phyloP scores from a whole-genome alignment of 2,329 filamentous ascomycete genomes.

The Aspergillus fumigatiaffinis region DNA sequence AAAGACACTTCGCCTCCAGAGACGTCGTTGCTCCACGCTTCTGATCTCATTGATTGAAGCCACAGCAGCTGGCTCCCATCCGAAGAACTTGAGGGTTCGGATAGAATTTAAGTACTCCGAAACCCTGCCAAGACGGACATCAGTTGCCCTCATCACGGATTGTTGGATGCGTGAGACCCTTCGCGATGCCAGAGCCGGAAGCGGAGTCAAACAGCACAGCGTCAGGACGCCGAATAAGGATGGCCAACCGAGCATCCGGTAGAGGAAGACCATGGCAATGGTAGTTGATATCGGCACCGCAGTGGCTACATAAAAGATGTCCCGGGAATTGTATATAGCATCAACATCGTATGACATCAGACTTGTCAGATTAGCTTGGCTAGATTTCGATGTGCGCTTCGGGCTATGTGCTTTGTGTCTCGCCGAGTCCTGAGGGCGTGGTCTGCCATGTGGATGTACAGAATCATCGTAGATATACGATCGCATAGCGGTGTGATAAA shows the following conservation, averaged over 20 bases:
- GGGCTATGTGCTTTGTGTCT: slow-evolving; percentile 1
- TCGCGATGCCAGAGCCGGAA: slow-evolving; percentile 49
- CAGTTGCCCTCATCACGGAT: slow-evolving; percentile 53
- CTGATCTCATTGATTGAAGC: slow-evolving; percentile 51
- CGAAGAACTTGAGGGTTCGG: slow-evolving; percentile 58
- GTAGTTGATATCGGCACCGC: slow-evolving; percentile 48
- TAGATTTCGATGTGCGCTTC: slow-evolving; percentile 30
- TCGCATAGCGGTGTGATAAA: slow-evolving; percentile 53
- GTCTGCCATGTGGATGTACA: slow-evolving; percentile 4
- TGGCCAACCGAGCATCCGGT: slow-evolving; percentile 54
- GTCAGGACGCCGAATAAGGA: slow-evolving; percentile 51
- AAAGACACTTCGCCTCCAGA: slow-evolving; percentile 53
- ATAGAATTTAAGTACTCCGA: slow-evolving; percentile 58
- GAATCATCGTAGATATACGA: slow-evolving; percentile 53
- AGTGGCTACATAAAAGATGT: slow-evolving; percentile 47
- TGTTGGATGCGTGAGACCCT: slow-evolving; percentile 50
- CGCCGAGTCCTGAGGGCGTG: slow-evolving; percentile 9
- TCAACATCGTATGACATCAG: slow-evolving; percentile 59
- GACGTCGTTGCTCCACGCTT: slow-evolving; percentile 49
- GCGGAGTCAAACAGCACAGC: slow-evolving; percentile 47
- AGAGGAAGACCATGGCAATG: slow-evolving; percentile 51
- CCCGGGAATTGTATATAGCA: slow-evolving; percentile 50
- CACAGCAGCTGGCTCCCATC: slow-evolving; percentile 55
- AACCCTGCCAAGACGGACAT: slow-evolving; percentile 55
- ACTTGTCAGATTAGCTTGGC: slow-evolving; percentile 53